Evolutionary conservation across 2,329 filamentous ascomycete species (phyloP).

Genomic region (Metarhizium sp.): DNA sequence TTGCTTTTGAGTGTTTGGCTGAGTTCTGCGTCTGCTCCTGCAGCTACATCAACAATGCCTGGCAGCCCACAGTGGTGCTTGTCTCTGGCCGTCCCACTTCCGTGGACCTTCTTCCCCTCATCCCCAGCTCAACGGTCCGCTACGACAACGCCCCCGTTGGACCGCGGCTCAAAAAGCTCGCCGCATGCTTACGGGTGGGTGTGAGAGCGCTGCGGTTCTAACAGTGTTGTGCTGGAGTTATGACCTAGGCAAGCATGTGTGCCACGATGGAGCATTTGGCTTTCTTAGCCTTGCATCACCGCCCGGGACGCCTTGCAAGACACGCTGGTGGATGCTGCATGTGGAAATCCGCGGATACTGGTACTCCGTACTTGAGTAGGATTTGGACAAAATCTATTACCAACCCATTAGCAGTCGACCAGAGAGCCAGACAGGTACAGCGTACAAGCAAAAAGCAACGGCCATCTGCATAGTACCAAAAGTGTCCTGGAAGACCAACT

Average conservation of each 20-base stretch:
- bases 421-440: background rate
- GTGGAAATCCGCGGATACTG: background rate
- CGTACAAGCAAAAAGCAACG: background rate
- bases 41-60: background rate
- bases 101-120: background rate
- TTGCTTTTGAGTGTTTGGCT: background rate
- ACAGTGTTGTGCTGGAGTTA: background rate
- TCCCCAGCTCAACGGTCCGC: background rate
- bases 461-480: background rate
- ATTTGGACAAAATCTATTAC: too few species aligned
- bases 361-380: too few species aligned
- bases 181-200: background rate
- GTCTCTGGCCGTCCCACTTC: conserved; percentile 1
- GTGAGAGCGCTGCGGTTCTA: background rate
- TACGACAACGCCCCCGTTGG: background rate
- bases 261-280: background rate
- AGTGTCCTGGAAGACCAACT: background rate
- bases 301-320: background rate
- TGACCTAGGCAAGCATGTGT: background rate
- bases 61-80: background rate
- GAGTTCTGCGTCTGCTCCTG: conserved; percentile 3
- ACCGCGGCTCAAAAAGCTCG: background rate
- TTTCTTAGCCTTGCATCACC: background rate
- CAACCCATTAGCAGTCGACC: too few species aligned
- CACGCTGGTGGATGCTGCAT: background rate